These are phyloP conservation scores for Fusarium foetens DNA, from an alignment of 2,329 filamentous ascomycete genomes.

Conservation along the genomic window DNA sequence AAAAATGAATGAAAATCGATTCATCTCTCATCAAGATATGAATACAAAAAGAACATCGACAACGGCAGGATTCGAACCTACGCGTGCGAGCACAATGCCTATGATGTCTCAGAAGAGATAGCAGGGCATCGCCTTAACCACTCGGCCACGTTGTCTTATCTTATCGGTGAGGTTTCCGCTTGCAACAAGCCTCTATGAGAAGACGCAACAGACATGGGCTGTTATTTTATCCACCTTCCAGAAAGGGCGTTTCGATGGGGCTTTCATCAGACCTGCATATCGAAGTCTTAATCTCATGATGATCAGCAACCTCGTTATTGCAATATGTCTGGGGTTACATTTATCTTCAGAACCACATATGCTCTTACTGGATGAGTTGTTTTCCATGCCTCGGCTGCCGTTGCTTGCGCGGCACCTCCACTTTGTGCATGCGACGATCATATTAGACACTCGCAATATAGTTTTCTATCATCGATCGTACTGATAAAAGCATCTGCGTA, in stretches of 20 bases:
- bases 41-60: not conserved
- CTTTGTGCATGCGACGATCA: not conserved
- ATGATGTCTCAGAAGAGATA: conserved; percentile 22
- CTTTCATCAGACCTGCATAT: not conserved
- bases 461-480: not conserved
- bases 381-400: not conserved
- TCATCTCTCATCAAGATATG: no score
- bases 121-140: conserved; percentile 32
- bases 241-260: not conserved
- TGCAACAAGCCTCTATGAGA: accelerated
- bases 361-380: not conserved
- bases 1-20: accelerated
- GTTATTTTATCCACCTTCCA: not conserved
- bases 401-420: not conserved
- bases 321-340: not conserved
- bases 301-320: not conserved
- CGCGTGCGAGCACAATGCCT: conserved; percentile 32
- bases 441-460: not conserved
- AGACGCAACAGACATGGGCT: accelerated
- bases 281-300: not conserved
- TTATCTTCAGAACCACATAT: not conserved
- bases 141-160: conserved; percentile 27
- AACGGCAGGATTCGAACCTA: conserved; percentile 32
- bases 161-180: accelerated
- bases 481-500: not conserved